Conservation (phyloP, 2,329 filamentous ascomycete species). For the Phaeosphaeriaceae sp. region DNA sequence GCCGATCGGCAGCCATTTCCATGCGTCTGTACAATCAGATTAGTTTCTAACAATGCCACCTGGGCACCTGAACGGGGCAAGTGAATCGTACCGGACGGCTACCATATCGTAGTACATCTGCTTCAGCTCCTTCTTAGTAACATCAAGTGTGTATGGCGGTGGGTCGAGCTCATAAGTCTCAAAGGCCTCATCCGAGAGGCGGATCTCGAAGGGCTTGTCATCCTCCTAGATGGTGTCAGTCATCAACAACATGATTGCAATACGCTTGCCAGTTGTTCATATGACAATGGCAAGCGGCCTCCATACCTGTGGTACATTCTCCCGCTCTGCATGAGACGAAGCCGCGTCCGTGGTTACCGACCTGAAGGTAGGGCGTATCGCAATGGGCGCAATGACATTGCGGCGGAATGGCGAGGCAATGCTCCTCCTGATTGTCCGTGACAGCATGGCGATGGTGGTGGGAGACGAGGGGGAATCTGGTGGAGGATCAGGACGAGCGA, state of each 20-base stretch:
- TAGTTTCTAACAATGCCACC: conserved; percentile 10
- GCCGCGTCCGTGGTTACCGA: conserved; percentile 95
- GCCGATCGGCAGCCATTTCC: conserved; percentile 98
- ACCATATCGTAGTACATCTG: conserved; percentile 99
- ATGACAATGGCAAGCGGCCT: conserved; percentile 5
- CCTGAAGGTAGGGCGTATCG: conserved; percentile 56
- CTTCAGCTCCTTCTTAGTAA: conserved; percentile 98
- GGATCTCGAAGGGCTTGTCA: conserved; percentile 89
- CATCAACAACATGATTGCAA: too few species aligned
- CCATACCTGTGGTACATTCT: conserved; percentile 69
- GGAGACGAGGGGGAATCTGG: conserved; percentile 24
- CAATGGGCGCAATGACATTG: conserved; percentile 43
- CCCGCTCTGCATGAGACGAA: conserved; percentile 84
- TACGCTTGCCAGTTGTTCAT: too few species aligned
- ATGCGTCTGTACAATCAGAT: conserved; percentile 72
- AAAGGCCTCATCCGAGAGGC: conserved; percentile 97
- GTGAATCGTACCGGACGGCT: conserved; percentile 74
- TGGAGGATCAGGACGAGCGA: conserved; percentile 17
- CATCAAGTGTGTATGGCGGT: conserved; percentile 87
- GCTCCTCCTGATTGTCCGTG: conserved; percentile 49
- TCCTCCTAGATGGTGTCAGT: conserved; percentile 70
- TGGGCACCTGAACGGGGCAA: not conserved
- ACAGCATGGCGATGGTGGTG: conserved; percentile 45
- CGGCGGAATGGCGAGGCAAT: conserved; percentile 49
- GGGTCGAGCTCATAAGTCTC: conserved; percentile 99